Evolutionary conservation across 495 filamentous ascomycete species (phyloP), one percentile per base, ranked within the genome.

Genomic region (Xylaria castorea): DNA sequence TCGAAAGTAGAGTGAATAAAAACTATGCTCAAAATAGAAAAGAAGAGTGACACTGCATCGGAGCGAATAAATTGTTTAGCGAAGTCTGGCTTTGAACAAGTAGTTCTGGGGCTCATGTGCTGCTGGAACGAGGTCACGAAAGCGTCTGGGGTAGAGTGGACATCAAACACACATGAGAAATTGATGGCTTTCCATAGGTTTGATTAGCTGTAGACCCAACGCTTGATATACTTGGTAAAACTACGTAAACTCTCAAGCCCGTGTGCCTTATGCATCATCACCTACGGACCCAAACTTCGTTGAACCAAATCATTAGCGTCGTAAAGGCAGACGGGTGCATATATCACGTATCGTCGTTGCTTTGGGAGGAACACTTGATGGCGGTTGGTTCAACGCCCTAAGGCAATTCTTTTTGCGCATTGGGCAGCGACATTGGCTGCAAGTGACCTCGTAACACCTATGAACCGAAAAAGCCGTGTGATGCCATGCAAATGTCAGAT

Each of bases 391-490:
- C 73, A 75, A 66, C 58, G 73, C 78, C 78, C 76, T 71, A 78
- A 74, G 78, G 76, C 78, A 76, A 76, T 74, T 76, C 71, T 76
- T 66, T 72, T 66, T 67, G 62, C 70, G 78, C 76, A 80, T 80
- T 78, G 65, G 75, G 78, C 76, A 80, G 78, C 74, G 71, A 78
- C 78, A 76, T 80, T 78, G 76, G 71, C 78, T 80, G 78, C 76
- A 72, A 75, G 73, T 78, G 73, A 80, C 78, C 78, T 78, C 76
- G 72, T 78, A 80, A 80, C 78, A 80, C 78, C 78, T 80, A 80
- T 75, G 76, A 80, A 80, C 78, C 78, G 78, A 80, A 78, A 79
- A 80, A 80, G 78, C 78, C 78, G 73, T 79, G 77, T 76, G 76
- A 80, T 80, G 78, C 78, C 78, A 80, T 80, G 78, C 78, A 76